Evolutionary conservation across 257 asterid genomes (phyloP), one percentile per base, ranked within the genome.

Genomic region (Nicotiana tomentosiformis): DNA sequence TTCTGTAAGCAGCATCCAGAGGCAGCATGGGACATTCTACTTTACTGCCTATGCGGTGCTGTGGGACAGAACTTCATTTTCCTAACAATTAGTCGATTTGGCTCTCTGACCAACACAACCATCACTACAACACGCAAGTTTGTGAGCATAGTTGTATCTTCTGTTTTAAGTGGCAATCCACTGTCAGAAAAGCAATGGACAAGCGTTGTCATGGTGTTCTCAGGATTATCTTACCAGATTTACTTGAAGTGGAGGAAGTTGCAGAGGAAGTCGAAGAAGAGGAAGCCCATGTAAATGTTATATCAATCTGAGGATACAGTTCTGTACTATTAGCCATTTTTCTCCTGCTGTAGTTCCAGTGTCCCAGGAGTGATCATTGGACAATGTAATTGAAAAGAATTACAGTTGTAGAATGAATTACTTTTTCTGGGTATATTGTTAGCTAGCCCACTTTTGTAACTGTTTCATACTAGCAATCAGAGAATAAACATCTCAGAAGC

Each of bases 141-240:
- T 60, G 99, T 94, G 84, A 96, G 99, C 97, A 96, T 96, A 30
- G 98, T 93, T 33, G 98, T 96, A 68, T 94, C 98, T 46, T 96
- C 99, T 6, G 70, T 96, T 66, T 86, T 92, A 77, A 93, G 98
- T 20, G 98, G 99, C 78, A 96, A 94, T 77, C 97, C 98, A 39
- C 91, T 96, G 69, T 96, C 98, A 0, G 26, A 82, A 70, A 92
- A 90, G 80, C 99, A 96, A 84, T 94, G 99, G 99, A 93, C 90
- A 30, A 94, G 99, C 33, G 97, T 96, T 15, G 10, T 66, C 23
- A 96, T 96, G 99, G 99, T 96, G 74, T 96, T 96, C 90, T 90
- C 98, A 1, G 98, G 99, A 55, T 86, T 96, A 77, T 93, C 99
- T 0, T 96, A 92, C 88, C 97, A 94, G 87, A 96, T 94, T 83